Base-by-base conservation (phyloP, 352 stramenopile genomes). In the Plasmopara viticola region DNA sequence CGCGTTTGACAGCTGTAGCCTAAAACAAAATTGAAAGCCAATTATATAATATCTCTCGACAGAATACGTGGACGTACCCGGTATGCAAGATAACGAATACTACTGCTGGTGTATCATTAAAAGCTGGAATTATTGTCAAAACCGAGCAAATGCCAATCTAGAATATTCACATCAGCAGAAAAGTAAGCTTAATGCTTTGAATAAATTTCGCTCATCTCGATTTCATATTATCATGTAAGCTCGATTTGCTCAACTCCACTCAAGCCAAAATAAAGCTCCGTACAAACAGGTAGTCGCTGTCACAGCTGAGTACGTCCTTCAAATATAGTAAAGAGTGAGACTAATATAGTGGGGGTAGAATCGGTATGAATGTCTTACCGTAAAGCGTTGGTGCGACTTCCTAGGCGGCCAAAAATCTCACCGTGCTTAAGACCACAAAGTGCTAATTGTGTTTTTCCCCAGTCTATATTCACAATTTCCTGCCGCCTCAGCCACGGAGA, bases 121-220 rank as follows among this genome's bases (percentile, higher is more conserved):
- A 78, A 2, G 70, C 51, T 9, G 72, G 50, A 29, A 68, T 56
- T 15, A 66, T 79, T 3, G 55, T 39, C 31, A 86, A 45, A 86
- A 86, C 2, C 58, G 61, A 49, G 49, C 57, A 8, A 68, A 30
- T 0, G 40, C 44, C 53, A 71, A 50, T 54, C 70, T 80, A 34
- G 18, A 14, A 28, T 43, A 28, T n/a, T 25, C 51, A 40, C 4
- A 49, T 38, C 3, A 25, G 13, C 44, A 18, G 34, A 18, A 14
- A 15, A 9, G 3, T 40, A 29, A 1, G 35, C 25, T n/a, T 0
- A 58, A 25, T 14, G 37, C 5, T 20, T 13, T 20, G 2, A 30
- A 1, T 8, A 1, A 18, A 13, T 25, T 17, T 25, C 18, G 14
- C 41, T 43, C 25, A 73, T 67, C 64, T 75, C 58, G 4, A 50